Base-by-base conservation (phyloP, 495 filamentous ascomycete genomes). In the Halenospora varia region DNA sequence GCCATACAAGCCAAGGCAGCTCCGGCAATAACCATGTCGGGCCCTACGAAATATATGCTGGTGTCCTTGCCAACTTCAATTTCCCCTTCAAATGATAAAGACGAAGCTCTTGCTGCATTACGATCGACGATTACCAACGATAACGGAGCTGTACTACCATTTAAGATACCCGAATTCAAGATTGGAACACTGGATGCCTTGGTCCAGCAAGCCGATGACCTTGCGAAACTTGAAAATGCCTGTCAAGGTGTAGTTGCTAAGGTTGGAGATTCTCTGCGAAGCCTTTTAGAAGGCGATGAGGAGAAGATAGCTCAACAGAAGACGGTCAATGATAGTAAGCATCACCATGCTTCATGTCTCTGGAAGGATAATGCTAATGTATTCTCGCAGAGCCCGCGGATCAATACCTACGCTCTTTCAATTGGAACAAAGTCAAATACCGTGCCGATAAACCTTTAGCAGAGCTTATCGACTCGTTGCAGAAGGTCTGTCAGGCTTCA, bases 371-470 rank as follows among this genome's bases (percentile, higher is more conserved):
- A n/a, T 53, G 23, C 55, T 59, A 29, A 56, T 35, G 19, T 50
- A 23, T 25, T 44, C 19, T 20, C 10, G 18, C 61, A 96, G 93
- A 96, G 68, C 92, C 94, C 35, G 92, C 89, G 51, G 94, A 96
- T 64, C 87, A 92, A 64, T 98, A 98, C 70, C 76, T 98, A 35
- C 84, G 86, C 64, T 82, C 83, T 9, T 98, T 96, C 73, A 79
- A 80, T 52, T 98, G 94, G 94, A 96, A 97, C 71, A 96, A 92
- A 70, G 88, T 93, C 69, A 93, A 96, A 71, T 98, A 97, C 69
- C 84, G 93, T 51, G 88, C 89, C 52, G 94, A 98, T 70, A 92
- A 88, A 69, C 80, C 94, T 25, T 76, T 98, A 49, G 81, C 84
- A 20, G 92, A 97, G 62, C 72, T 97, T 51, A 86, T 96, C 52